Base-by-base conservation (phyloP, 441 rosid species). In the Gossypium aridum region DNA sequence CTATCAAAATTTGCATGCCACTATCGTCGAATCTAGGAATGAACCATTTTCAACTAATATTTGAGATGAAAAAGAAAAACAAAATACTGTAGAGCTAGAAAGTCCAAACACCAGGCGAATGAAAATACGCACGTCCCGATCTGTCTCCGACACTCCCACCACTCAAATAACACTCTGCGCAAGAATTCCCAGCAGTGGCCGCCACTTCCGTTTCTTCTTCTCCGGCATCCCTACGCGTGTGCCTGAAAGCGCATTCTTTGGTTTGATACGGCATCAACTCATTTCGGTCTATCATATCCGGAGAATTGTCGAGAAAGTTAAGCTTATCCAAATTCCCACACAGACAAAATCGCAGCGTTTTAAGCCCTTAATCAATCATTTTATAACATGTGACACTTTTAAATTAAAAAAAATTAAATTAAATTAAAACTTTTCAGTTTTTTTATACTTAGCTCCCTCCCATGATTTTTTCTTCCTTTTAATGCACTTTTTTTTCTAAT, bases 291-390 rank as follows among this genome's bases (percentile, higher is more conserved):
- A 84, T 75, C 8, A 85, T 72, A 39, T 84, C 81, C 8, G 91
- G 89, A 19, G 77, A 85, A 56, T 72, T 23, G 6, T 73, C 68
- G 0, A 87, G 89, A 64, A 85, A 84, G 59, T 87, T 87, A 62
- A 85, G 79, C 25, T 49, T 59, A 1, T 70, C 87, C 0, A 84
- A 63, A 4, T 78, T 64, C 5, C 91, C 84, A 12, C 91, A 83
- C 23, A 87, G 73, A 59, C 86, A 78, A 77, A 31, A 80, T 76
- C 1, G 91, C 89, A 3, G 87, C 89, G 53, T 87, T 86, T 67
- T 82, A 87, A 9, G 86, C 82, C 74, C 79, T 80, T 31, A 31
- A 5, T 31, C 0, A 31, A 31, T 31, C 7, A 1, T 31, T 31
- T 31, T 31, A 0, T 31, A 31, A 4, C 7, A 31, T 0, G 1